Evolutionary conservation across 495 filamentous ascomycete species (phyloP), one percentile per base, ranked within the genome.

Genomic region (Penicillium pancosmium): DNA sequence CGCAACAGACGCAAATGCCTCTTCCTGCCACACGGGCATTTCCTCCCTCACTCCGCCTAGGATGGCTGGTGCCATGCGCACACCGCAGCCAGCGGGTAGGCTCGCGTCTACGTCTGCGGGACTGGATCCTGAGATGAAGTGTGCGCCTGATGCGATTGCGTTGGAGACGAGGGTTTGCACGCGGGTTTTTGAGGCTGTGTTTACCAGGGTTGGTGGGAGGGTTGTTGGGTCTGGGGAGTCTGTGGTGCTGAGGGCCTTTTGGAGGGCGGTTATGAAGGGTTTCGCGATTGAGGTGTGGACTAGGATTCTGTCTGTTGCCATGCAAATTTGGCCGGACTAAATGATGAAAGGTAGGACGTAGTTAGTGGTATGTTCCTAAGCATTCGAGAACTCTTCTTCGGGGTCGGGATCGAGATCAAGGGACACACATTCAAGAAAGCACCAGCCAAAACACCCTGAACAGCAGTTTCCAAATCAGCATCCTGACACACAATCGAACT

Each of bases 241-340:
- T 4, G 75, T 58, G 27, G 27, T 7, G 78, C 75, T 19, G 23
- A 85, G 71, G 15, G 82, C 79, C 2, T 41, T 67, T 34, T 84
- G 77, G 8, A 80, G 64, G 1, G 74, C 69, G 1, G 62, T 56
- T 12, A 66, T 59, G 66, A 95, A 97, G 15, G 80, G 68, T 3
- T 75, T 72, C 16, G 81, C 80, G 60, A 96, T 78, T 12, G 81
- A 81, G 34, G 82, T 81, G 71, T 94, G 88, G 12, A 96, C 86
- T 38, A 96, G 77, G 66, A 97, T 91, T 12, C 89, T 83, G 71
- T 96, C 92, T 1, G 91, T 95, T 3, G 86, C 80, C 91, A 97
- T 93, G 76, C 93, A 96, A 46, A 93, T 87, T 74, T 97, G 93
- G 8, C 93, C 92, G 40, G 83, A 77, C 73, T 85, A 65, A 15